Evolutionary conservation across 2,329 filamentous ascomycete genomes (phyloP), one percentile per base, ranked within the genome.

Genomic region (Hymenoscyphus albidus): DNA sequence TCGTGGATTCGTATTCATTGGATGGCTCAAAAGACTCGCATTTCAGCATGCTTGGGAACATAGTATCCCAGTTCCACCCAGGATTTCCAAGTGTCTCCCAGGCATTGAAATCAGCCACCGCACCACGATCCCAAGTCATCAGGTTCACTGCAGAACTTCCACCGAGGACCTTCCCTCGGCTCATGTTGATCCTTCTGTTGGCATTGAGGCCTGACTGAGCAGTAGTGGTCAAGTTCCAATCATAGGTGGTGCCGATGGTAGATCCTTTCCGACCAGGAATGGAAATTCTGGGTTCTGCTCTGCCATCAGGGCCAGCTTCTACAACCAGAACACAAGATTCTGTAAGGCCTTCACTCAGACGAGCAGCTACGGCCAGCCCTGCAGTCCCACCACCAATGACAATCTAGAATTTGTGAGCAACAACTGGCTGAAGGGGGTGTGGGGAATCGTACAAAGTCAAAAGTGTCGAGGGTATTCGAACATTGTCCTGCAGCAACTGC

Each of bases 371-470:
- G 2, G 78, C 76, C 2, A 81, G 74, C 6, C 80, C 80, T 5
- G 79, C 75, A 0, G 79, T 81, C n/a, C 80, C 80, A 5, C 79
- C 79, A 12, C 80, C 79, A 9, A 80, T 75, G 27, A 81, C 68
- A 5, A 80, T 77, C 68, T 71, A 60, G 13, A 61, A 39, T n/a
- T 5, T 39, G 42, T 54, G 16, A 54, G 44, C 16, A 18, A 18
- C 27, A 22, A 12, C 18, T 55, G 38, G 27, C 54, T 18, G 40
- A 14, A 22, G 9, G 42, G n/a, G 42, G 18, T 55, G 35, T 48
- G 40, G 27, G 13, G 39, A 18, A 35, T 22, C n/a, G 18, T 61
- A 61, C 59, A 44, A 61, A 61, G 44, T 61, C 59, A 61, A 44
- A 60, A 32, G 18, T 48, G 22, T 39, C 40, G 40, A 60, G 58